Evolutionary conservation across 345 rosid genomes (phyloP), one percentile per base, ranked within the genome.

Genomic region (Hibiscus mutabilis): DNA sequence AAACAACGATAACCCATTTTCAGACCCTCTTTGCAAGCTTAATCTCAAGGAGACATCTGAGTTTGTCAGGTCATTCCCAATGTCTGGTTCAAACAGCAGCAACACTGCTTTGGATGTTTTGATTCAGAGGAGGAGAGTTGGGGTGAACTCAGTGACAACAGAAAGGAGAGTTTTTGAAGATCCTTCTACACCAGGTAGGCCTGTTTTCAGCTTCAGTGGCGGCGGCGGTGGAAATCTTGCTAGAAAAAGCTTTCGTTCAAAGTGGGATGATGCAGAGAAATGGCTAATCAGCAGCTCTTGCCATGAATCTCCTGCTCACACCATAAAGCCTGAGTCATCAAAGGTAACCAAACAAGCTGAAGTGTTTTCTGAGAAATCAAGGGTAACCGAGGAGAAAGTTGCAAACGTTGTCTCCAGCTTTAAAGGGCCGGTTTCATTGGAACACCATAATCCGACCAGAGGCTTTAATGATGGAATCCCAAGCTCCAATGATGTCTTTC

Each of bases 251-350:
- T 84, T 94, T 16, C 98, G 97, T 79, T 94, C 98, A 24, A 94
- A 94, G 80, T 94, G 98, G 98, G 90, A 83, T 42, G 91, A 94
- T 76, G 97, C 97, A 6, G 93, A 91, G 83, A 94, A 94, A 77
- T 94, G 98, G 98, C 78, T 91, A 40, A 86, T 84, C 11, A 78
- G 77, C 73, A 77, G 75, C 33, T 84, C 90, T 60, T 73, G 88
- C 84, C 83, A 86, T 74, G 85, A 74, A 18, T 92, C 92, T 66
- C 92, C 96, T 13, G 89, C 92, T 74, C 90, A 87, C 73, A 56
- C 82, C 65, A 25, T 89, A 33, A 85, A 83, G 77, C 73, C 46
- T 11, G 46, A 42, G 46, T 42, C 75, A 65, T 71, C 70, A 19
- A 81, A 79, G 81, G 60, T 78, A 42, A 75, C 53, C 33, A 84